Base-by-base conservation (phyloP, 768 basidiomycete genomes). In the Pilatotrama ljubarskyi region DNA sequence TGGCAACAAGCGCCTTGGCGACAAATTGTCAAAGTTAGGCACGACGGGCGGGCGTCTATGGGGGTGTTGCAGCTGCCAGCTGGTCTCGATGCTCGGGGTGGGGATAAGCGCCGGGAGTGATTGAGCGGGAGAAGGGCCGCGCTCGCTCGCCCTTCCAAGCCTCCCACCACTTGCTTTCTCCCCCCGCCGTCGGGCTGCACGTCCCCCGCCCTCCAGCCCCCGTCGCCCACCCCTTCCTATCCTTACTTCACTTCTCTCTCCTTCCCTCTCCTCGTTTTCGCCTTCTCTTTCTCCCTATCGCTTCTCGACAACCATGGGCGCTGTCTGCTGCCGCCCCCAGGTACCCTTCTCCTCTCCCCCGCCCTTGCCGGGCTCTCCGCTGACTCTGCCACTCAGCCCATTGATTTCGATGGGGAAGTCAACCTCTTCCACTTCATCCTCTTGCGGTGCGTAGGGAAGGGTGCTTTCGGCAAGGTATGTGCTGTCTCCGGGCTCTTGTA, bases 391-490 rank as follows among this genome's bases (percentile, higher is more conserved):
- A 44, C 53, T 42, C 63, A 96, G 92, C 92, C 92, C 64, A 89
- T 95, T 75, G 94, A 96, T 80, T 96, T 95, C 71, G 93, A 95
- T 66, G 93, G 91, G 64, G 93, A 96, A 63, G 89, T 94, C 71
- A 96, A 93, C 71, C 87, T 99, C 58, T 99, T 97, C 74, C 97
- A 99, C 71, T 99, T 99, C 71, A 83, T 92, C 63, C 87, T 99
- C 40, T 75, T 98, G 18, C 82, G 96, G 68, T 95, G 93, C 65
- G 95, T 99, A n/a, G 96, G 96, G 20, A 98, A 98, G 74, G 96
- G 96, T 51, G 96, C 96, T 1, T 98, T 99, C 74, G 96, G 96
- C 72, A 98, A 99, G 86, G 96, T 95, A 35, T 53, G 75, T 70
- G 50, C 53, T 32, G 25, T 55, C 43, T 26, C 64, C 50, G n/a